Conservation (phyloP, 169 alveolate species). For the Sarcocystis neurona region DNA sequence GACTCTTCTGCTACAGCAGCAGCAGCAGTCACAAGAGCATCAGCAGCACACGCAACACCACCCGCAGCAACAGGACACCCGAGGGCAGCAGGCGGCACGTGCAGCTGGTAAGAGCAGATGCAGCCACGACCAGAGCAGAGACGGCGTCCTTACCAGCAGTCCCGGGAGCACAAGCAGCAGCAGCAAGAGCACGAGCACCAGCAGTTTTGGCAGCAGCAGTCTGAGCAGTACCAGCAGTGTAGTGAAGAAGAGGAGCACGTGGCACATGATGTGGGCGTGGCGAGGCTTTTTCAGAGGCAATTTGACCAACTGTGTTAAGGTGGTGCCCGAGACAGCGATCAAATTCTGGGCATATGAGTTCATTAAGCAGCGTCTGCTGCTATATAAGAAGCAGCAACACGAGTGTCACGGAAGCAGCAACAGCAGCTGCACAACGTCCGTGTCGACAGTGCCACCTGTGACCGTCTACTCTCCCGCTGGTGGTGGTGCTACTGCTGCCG, state of each 20-base stretch:
- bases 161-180: background rate
- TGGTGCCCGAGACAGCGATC: slow-evolving; percentile 68
- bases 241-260: no score
- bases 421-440: no score
- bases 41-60: slow-evolving; percentile 13
- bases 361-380: slow-evolving; percentile 55
- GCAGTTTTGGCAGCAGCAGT: slow-evolving; percentile 26
- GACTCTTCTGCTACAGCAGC: slow-evolving; percentile 24
- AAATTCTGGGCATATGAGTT: slow-evolving; percentile 67
- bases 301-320: slow-evolving; percentile 68
- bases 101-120: background rate
- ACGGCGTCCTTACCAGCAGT: background rate
- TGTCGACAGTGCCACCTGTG: no score
- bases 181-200: background rate
- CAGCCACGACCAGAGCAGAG: background rate
- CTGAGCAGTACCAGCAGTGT: slow-evolving; percentile 9
- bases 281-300: slow-evolving; percentile 71
- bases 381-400: slow-evolving; percentile 35
- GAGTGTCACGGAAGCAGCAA: background rate
- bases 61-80: background rate
- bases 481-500: no score
- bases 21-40: slow-evolving; percentile 22
- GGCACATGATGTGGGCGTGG: slow-evolving; percentile 65
- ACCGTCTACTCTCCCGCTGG: no score
- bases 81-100: background rate